Percentiles rank a stretch among this genome's conserved stretches.
Conservation (phyloP, 2,329 filamentous ascomycete species). For the Hyphodiscus sp. region DNA sequence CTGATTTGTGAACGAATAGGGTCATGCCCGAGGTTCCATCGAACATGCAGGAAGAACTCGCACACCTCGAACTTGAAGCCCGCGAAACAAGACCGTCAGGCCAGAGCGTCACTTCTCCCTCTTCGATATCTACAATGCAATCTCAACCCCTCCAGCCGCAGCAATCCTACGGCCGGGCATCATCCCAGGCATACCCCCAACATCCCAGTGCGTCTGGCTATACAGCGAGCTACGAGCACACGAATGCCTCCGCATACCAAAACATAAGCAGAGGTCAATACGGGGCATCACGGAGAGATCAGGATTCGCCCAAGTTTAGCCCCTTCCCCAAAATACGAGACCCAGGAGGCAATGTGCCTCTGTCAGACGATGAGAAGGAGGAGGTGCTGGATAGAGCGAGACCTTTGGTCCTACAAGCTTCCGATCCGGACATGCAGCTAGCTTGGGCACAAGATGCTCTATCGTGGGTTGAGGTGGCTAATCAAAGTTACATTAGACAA, state of each 20-base stretch:
- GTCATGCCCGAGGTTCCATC: conserved; percentile 93
- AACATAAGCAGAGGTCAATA: conserved; percentile 22
- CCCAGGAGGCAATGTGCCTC: conserved; percentile 80
- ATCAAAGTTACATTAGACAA: conserved; percentile 57
- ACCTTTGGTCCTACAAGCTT: conserved; percentile 78
- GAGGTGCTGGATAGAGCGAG: conserved; percentile 80
- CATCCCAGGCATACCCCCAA: conserved; percentile 7
- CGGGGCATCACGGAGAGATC: conserved; percentile 1
- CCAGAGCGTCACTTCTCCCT: conserved; percentile 22
- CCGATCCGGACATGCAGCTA: conserved; percentile 93
- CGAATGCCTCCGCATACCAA: conserved; percentile 29
- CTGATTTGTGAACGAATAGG: conserved; percentile 43
- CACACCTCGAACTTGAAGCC: conserved; percentile 81
- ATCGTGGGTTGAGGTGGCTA: conserved; percentile 77
- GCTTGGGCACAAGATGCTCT: conserved; percentile 94
- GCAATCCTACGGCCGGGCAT: background rate
- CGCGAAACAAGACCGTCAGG: conserved; percentile 34
- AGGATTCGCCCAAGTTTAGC: conserved; percentile 67
- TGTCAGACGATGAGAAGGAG: conserved; percentile 91
- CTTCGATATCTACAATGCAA: conserved; percentile 19
- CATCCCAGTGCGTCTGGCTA: conserved; percentile 19
- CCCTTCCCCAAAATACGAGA: conserved; percentile 81
- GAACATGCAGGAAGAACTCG: conserved; percentile 92
- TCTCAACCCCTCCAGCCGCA: conserved; percentile 13
- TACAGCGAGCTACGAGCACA: conserved; percentile 29